Evolutionary conservation across 2,329 filamentous ascomycete species (phyloP).

Genomic region (Fusarium hainanense): DNA sequence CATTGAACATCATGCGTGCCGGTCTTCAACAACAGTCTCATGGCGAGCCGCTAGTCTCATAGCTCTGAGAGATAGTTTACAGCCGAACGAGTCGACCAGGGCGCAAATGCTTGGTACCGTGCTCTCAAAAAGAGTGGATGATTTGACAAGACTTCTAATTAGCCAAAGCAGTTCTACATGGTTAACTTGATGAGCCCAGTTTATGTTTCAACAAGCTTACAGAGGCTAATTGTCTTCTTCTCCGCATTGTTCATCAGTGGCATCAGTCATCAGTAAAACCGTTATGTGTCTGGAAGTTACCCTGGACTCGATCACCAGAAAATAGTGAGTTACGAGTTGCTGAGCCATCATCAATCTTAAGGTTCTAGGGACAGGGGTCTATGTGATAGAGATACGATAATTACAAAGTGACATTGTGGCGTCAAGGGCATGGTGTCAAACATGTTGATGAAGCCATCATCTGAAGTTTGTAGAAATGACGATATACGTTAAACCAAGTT

Average conservation of each 20-base stretch:
- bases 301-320: not conserved
- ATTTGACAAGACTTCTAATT: not conserved
- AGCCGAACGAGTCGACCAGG: not conserved
- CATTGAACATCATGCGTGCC: not conserved
- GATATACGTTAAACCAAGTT: too few species aligned
- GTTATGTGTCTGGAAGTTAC: slow-evolving; percentile 1
- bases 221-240: not conserved
- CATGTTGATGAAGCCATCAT: not conserved
- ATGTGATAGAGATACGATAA: not conserved
- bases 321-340: not conserved
- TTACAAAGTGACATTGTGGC: slow-evolving; percentile 13
- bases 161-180: not conserved
- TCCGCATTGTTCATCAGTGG: slow-evolving; percentile 1
- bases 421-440: slow-evolving; percentile 15
- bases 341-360: not conserved
- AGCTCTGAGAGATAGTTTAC: not conserved
- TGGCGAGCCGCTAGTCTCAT: not conserved
- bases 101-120: not conserved
- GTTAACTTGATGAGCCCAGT: not conserved
- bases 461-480: not conserved
- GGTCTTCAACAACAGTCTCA: not conserved
- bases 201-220: not conserved
- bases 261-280: slow-evolving; percentile 3
- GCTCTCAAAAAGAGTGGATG: not conserved
- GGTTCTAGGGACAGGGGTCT: not conserved